Evolutionary conservation across 495 filamentous ascomycete genomes (phyloP).

Genomic region (Talaromyces adpressus): DNA sequence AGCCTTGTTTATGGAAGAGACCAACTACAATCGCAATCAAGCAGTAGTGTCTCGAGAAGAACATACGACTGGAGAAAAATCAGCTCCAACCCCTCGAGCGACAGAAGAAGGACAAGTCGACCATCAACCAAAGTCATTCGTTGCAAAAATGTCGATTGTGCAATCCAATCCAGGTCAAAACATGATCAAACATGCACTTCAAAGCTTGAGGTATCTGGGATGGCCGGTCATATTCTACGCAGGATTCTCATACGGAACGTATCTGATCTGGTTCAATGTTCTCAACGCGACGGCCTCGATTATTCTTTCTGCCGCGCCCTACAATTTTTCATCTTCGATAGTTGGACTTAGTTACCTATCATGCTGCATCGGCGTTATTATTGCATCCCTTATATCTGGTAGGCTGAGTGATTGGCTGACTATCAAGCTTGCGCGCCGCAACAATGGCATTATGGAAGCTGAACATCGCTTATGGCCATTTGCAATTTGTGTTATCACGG

Average conservation of each 20-base stretch:
- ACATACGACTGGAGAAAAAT: neutral
- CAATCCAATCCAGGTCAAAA: slow-evolving; percentile 42
- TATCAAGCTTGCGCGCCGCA: slow-evolving; percentile 50
- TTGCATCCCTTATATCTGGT: slow-evolving; percentile 45
- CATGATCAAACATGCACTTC: slow-evolving; percentile 36
- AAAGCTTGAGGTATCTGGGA: slow-evolving; percentile 36
- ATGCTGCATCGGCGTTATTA: slow-evolving; percentile 46
- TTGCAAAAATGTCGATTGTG: slow-evolving; percentile 47
- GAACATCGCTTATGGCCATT: slow-evolving; percentile 62
- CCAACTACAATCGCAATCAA: slow-evolving; percentile 46
- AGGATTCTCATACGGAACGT: slow-evolving; percentile 59
- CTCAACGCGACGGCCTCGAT: slow-evolving; percentile 58
- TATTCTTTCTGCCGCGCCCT: slow-evolving; percentile 49
- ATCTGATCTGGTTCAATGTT: slow-evolving; percentile 61
- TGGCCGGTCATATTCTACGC: slow-evolving; percentile 62
- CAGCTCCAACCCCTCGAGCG: slow-evolving; percentile 5
- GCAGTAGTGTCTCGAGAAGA: neutral
- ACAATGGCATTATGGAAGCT: slow-evolving; percentile 55
- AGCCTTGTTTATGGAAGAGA: slow-evolving; percentile 67
- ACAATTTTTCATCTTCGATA: slow-evolving; percentile 51
- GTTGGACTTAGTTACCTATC: slow-evolving; percentile 57
- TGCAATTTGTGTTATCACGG: slow-evolving; percentile 40
- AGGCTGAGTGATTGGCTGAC: slow-evolving; percentile 54
- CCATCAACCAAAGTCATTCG: slow-evolving; percentile 33
- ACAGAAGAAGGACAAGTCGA: slow-evolving; percentile 20